phyloP scores from a whole-genome alignment of 371 early-diverging fungal genomes.

The Neoconidiobolus thromboides region DNA sequence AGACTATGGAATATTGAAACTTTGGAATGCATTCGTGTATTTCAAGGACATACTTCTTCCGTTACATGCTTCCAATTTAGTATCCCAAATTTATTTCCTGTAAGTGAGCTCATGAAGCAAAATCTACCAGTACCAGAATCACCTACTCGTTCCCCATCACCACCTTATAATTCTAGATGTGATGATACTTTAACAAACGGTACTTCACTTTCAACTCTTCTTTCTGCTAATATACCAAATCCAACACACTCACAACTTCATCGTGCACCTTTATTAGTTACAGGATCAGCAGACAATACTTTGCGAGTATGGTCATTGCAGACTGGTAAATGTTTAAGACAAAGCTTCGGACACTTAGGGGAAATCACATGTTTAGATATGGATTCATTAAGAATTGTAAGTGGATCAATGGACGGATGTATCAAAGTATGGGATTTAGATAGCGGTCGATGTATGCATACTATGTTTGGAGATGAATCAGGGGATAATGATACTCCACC shows the following conservation, averaged over 20 bases:
- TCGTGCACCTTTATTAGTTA: slow-evolving; percentile 39
- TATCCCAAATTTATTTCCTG: slow-evolving; percentile 12
- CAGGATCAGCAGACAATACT: slow-evolving; percentile 76
- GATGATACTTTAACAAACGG: slow-evolving; percentile 2
- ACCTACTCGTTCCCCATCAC: slow-evolving; percentile 4
- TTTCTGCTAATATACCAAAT: slow-evolving; percentile 10
- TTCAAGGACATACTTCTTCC: slow-evolving; percentile 61
- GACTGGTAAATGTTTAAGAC: slow-evolving; percentile 57
- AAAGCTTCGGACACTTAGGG: slow-evolving; percentile 77
- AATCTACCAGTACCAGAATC: slow-evolving; percentile 6
- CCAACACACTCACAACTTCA: not conserved
- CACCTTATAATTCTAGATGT: slow-evolving; percentile 8
- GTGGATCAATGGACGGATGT: slow-evolving; percentile 73
- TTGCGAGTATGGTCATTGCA: slow-evolving; percentile 70
- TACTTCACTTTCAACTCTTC: slow-evolving; percentile 8
- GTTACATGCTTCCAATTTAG: slow-evolving; percentile 35
- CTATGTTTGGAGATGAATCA: slow-evolving; percentile 39
- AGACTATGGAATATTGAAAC: slow-evolving; percentile 66
- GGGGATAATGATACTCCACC: slow-evolving; percentile 23
- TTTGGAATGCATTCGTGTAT: slow-evolving; percentile 40
- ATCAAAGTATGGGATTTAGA: slow-evolving; percentile 93
- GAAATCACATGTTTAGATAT: slow-evolving; percentile 79
- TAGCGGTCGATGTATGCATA: slow-evolving; percentile 56
- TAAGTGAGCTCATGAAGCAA: slow-evolving; percentile 6
- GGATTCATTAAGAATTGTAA: slow-evolving; percentile 76